Evolutionary conservation across 2,329 filamentous ascomycete genomes (phyloP), one percentile per base, ranked within the genome.

Genomic region (Atkinsonella hypoxylon): DNA sequence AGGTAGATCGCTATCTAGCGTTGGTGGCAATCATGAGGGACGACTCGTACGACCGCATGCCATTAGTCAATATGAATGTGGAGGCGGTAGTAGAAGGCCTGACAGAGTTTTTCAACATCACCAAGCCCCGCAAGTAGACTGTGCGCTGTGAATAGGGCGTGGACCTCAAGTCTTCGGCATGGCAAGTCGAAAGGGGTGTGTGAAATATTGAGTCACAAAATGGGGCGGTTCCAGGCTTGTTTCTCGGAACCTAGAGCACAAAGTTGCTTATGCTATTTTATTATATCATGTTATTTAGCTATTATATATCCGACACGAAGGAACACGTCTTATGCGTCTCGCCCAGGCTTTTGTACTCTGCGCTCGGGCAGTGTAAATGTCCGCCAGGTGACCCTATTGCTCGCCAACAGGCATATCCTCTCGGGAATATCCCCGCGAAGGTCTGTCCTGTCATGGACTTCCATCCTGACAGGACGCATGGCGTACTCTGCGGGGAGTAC

Each of bases 1-100:
- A 86, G 68, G 82, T 85, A 15, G 82, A 85, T 60, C 77, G 79
- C 54, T 89, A 90, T 63, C 74, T 93, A 44, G 87, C 87, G 0
- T 74, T 94, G 13, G 87, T 94, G 34, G 89, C 87, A 53, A 84
- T 94, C 55, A 90, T 91, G 86, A 85, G 85, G 64, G 86, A 91
- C 62, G 87, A 87, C 50, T 86, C 83, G 30, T 87, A 88, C 58
- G 85, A 89, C 62, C 87, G 87, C 71, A 88, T 91, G 72, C 84
- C 85, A 4, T 71, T 90, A 55, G 86, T 94, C 54, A 89, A 89
- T 59, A 89, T 91, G 79, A 93, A 94, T 59, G 85, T 91, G 2
- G 84, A 88, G 60, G 83, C 87, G 0, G 84, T 90, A 32, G 86
- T 90, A 47, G 81, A 87, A 60, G 87, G 87, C 0, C 67, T 94